Evolutionary conservation across 805 yeast genomes (phyloP).

Genomic region (Ogataea pignaliae): DNA sequence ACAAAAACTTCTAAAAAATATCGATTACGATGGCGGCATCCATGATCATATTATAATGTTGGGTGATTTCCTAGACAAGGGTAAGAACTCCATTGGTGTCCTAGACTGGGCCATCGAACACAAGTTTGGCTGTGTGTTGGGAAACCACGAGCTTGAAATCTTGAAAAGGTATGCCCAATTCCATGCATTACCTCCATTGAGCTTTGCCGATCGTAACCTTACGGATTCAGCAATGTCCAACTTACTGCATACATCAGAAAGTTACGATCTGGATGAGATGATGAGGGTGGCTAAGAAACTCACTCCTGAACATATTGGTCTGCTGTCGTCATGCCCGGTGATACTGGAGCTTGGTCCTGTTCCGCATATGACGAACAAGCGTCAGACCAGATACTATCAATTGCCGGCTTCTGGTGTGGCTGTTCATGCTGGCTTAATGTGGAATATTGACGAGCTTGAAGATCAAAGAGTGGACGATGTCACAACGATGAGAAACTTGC

Average conservation of each 20-base stretch:
- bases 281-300: slow-evolving; percentile 48
- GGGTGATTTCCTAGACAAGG: slow-evolving; percentile 87
- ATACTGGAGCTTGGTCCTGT: slow-evolving; percentile 60
- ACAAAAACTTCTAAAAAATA: slow-evolving; percentile 44
- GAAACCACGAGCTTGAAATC: slow-evolving; percentile 82
- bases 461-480: slow-evolving; percentile 61
- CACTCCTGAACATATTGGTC: slow-evolving; percentile 56
- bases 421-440: slow-evolving; percentile 79
- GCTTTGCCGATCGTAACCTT: slow-evolving; percentile 14
- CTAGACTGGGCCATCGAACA: slow-evolving; percentile 58
- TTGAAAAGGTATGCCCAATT: slow-evolving; percentile 58
- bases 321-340: slow-evolving; percentile 58
- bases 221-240: slow-evolving; percentile 8
- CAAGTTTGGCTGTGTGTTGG: slow-evolving; percentile 69
- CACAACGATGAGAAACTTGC: slow-evolving; percentile 63
- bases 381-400: slow-evolving; percentile 17
- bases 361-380: slow-evolving; percentile 36
- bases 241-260: slow-evolving; percentile 13
- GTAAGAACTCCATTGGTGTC: slow-evolving; percentile 68
- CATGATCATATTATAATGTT: slow-evolving; percentile 61
- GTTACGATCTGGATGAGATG: slow-evolving; percentile 33
- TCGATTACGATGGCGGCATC: slow-evolving; percentile 38
- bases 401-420: slow-evolving; percentile 45
- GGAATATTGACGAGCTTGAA: slow-evolving; percentile 49
- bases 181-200: slow-evolving; percentile 40